A percentile compares a stretch with the other conserved stretches of the same genome.
phyloP scores from a whole-genome alignment of 1,284 basidiomycete genomes.

The Coriolopsis trogii region DNA sequence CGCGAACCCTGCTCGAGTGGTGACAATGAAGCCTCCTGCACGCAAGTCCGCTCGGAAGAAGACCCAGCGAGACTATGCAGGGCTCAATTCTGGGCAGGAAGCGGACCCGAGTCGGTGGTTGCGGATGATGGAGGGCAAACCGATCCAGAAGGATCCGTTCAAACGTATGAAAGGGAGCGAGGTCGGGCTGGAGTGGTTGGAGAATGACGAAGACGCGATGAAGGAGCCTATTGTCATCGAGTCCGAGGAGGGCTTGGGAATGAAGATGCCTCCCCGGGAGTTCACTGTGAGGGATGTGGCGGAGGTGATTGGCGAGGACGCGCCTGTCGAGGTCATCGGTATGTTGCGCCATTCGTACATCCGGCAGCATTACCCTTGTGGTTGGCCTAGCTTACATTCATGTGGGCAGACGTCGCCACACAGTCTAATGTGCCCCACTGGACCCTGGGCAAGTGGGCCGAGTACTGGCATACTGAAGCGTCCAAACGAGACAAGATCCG shows the following conservation, averaged over 20 bases:
- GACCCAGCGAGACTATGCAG: slow-evolving; percentile 75
- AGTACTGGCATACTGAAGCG: slow-evolving; percentile 76
- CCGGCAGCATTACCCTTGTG: too few relatives aligned
- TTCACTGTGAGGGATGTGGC: slow-evolving; percentile 83
- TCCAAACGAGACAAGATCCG: slow-evolving; percentile 75
- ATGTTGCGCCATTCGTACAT: slow-evolving; percentile 25
- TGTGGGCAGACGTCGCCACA: slow-evolving; percentile 84
- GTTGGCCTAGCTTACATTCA: too few relatives aligned
- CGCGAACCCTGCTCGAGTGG: slow-evolving; percentile 58
- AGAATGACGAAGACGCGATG: slow-evolving; percentile 69
- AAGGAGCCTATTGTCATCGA: slow-evolving; percentile 78
- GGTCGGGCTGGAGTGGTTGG: slow-evolving; percentile 72
- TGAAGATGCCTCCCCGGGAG: slow-evolving; percentile 77
- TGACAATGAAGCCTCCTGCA: slow-evolving; percentile 74
- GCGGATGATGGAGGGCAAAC: slow-evolving; percentile 65
- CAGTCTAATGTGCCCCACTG: slow-evolving; percentile 84
- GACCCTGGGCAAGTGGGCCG: slow-evolving; percentile 90
- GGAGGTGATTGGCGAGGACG: slow-evolving; percentile 75
- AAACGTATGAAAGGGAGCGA: slow-evolving; percentile 66
- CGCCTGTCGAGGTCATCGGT: slow-evolving; percentile 90
- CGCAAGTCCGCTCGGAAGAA: slow-evolving; percentile 80
- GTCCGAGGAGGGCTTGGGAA: slow-evolving; percentile 75
- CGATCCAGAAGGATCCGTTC: slow-evolving; percentile 64
- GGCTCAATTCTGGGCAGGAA: slow-evolving; percentile 56
- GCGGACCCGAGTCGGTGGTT: slow-evolving; percentile 71